Evolutionary conservation across 1,139 yeast species (phyloP), one percentile per base, ranked within the genome.

Genomic region (Debaryomyces coudertii): DNA sequence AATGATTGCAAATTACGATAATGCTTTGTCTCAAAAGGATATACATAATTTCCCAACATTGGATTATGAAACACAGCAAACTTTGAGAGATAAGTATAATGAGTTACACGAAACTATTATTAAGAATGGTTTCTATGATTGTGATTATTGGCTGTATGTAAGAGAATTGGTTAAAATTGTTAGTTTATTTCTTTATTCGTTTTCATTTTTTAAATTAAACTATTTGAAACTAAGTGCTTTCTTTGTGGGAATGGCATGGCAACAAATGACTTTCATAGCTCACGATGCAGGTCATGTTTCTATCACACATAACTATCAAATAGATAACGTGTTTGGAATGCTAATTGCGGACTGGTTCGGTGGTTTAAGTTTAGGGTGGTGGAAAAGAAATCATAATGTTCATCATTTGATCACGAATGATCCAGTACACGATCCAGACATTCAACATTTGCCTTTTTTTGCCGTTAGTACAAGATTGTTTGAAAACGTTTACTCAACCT

Each of bases 401-500:
- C 97, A 90, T 62, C 97, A 90, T 65, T 68, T 90, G 47, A 77
- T 90, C 45, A 87, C 97, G 12, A 90, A 90, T 63, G 96, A 90
- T 59, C 97, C 97, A 0, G 85, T 86, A 1, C 96, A 90, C 62
- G 97, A 90, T 60, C 97, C 97, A 0, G 97, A 90, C 67, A 90
- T 90, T 60, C 97, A 90, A 65, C 97, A 90, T 66, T 66, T 90
- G 52, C 97, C 97, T 1, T 90, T 90, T 58, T 90, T 90, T 62
- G 95, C 96, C 1, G 95, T 90, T 20, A 84, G 92, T 44, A 76
- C 87, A 1, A 71, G 87, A 50, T 71, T 90, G 5, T 80, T 90
- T 55, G 80, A 80, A 6, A 74, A 79, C 56, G 79, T 89, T 15
- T 87, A 82, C 60, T 88, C 96, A 8, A 87, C 96, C 0, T 90